Evolutionary conservation across 1,139 yeast species (phyloP), one percentile per base, ranked within the genome.

Genomic region (Kurtzmaniella quercitrusa): DNA sequence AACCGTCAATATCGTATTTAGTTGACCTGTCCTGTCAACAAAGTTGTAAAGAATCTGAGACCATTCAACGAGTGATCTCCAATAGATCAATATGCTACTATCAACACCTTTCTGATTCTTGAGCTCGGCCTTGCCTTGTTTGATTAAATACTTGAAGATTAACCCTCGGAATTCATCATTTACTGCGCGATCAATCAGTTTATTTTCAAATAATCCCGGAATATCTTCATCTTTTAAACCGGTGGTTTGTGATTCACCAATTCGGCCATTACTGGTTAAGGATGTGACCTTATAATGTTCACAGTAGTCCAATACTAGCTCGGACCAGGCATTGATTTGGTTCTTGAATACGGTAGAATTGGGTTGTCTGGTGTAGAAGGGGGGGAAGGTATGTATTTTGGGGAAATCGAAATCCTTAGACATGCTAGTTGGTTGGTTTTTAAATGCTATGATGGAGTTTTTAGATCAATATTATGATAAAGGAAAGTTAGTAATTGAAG

Each of bases 341-440:
- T 89, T 82, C 34, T 77, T 74, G 66, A 86, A 77, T 2, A 95
- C 84, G 16, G 88, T 81, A 39, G 81, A 77, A 55, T 93, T 93
- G 33, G 94, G 90, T 62, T 93, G 98, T 47, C 81, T 74, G 5
- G 98, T 93, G 65, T 84, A 93, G 54, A 93, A 79, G 0, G 98
- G 98, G 7, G 97, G 97, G 62, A 89, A 93, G 37, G 83, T 71
- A 62, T 89, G 88, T 37, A 91, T 86, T 41, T 81, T 71, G 7
- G 96, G 96, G 55, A 81, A 83, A 43, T 60, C 52, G 50, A 59
- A 65, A 15, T 42, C 40, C 34, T 38, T 38, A 11, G 46, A 19
- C 49, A 46, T 46, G 15, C 4, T 39, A 19, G 17, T 4, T 31
- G 9, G 41, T 21, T 18, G 27, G n/a, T 8, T 6, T n/a, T 34